Conservation (phyloP, 805 yeast genomes). For the Starmerella etchellsii region DNA sequence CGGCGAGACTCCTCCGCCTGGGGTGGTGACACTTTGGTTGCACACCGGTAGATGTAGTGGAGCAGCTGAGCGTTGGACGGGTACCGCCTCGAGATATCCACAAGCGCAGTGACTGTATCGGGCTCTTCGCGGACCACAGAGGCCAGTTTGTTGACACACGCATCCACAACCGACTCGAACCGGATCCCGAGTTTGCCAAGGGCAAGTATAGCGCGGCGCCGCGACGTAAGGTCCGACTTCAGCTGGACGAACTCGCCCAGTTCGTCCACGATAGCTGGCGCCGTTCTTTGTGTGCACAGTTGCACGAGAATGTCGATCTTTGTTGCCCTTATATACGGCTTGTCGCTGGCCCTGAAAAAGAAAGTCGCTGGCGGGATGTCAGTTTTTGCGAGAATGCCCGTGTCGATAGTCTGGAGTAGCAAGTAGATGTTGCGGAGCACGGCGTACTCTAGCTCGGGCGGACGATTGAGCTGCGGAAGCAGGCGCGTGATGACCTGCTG, state of each 20-base stretch:
- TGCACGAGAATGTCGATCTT: constrained; percentile 76
- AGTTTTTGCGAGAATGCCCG: constrained; percentile 16
- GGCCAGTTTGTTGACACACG: constrained; percentile 50
- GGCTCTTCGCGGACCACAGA: constrained; percentile 48
- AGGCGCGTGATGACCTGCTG: constrained; percentile 55
- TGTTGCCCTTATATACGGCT: constrained; percentile 77
- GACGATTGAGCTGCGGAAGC: constrained; percentile 40
- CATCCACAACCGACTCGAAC: constrained; percentile 44
- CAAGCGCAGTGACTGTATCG: constrained; percentile 64
- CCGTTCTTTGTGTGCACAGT: constrained; percentile 54
- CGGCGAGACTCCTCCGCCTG: constrained; percentile 59
- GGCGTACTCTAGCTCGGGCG: constrained; percentile 72
- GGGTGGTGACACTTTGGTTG: background rate
- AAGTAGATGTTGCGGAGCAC: constrained; percentile 68
- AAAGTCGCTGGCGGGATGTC: constrained; percentile 34
- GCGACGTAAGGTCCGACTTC: constrained; percentile 75
- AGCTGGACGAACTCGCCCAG: constrained; percentile 67
- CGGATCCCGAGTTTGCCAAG: constrained; percentile 82
- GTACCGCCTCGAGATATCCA: constrained; percentile 64
- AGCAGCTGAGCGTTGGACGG: constrained; percentile 39
- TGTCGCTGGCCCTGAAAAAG: constrained; percentile 74
- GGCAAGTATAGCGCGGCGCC: constrained; percentile 76
- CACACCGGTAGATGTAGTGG: background rate
- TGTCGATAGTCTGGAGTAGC: constrained; percentile 31
- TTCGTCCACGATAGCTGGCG: constrained; percentile 50